A percentile compares a stretch with the other conserved stretches of the same genome.
phyloP scores from a whole-genome alignment of 805 yeast species.

The Yarrowia keelungensis region DNA sequence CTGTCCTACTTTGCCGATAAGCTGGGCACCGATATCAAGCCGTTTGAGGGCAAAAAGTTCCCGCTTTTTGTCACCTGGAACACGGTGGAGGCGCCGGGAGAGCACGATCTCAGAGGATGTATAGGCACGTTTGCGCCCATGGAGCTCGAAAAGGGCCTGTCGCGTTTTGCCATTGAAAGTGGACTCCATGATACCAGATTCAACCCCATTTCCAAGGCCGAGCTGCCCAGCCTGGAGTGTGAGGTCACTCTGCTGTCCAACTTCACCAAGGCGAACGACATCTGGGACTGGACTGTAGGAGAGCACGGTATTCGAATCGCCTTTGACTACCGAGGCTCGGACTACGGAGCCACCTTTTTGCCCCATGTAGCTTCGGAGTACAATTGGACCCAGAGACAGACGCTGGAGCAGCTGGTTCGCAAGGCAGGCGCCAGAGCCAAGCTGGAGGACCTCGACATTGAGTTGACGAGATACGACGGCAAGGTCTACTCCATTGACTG shows the following conservation, averaged over 20 bases:
- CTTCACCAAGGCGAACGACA: conserved; percentile 60
- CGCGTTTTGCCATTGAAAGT: conserved; percentile 59
- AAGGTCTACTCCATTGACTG: conserved; percentile 32
- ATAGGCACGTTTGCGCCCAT: conserved; percentile 82
- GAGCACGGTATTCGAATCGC: conserved; percentile 75
- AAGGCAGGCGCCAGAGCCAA: conserved; percentile 59
- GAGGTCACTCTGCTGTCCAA: conserved; percentile 69
- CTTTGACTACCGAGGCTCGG: conserved; percentile 54
- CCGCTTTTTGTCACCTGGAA: conserved; percentile 94
- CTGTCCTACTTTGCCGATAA: conserved; percentile 41
- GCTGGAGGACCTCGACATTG: conserved; percentile 27
- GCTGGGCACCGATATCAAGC: conserved; percentile 1
- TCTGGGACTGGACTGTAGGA: conserved; percentile 82
- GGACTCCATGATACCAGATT: conserved; percentile 85
- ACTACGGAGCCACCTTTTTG: conserved; percentile 77
- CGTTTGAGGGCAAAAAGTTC: conserved; percentile 45
- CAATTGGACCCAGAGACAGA: conserved; percentile 76
- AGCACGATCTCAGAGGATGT: conserved; percentile 75
- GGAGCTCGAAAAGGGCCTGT: conserved; percentile 64
- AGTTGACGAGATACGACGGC: conserved; percentile 32
- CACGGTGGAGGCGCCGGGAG: conserved; percentile 41
- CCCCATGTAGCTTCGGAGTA: conserved; percentile 93
- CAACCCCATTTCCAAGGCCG: conserved; percentile 62
- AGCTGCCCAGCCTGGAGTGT: conserved; percentile 61
- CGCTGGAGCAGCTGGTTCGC: conserved; percentile 69